A percentile compares a stretch with the other conserved stretches of the same genome.
Conservation (phyloP, 1,284 basidiomycete species). For the Tranzscheliella williamsii region DNA sequence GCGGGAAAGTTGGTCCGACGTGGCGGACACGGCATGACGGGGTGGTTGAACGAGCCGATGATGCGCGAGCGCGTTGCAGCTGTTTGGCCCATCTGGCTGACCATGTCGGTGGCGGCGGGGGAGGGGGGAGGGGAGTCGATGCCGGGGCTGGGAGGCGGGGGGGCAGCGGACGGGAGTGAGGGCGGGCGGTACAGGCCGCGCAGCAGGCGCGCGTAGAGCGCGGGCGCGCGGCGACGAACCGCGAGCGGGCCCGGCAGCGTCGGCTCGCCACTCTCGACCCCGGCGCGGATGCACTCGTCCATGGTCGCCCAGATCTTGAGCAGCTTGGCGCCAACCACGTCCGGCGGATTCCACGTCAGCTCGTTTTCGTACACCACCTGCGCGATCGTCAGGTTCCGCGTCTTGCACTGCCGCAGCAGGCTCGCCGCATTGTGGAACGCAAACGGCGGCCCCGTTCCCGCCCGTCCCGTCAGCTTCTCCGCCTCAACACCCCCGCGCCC, state of each 20-base stretch:
- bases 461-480: conserved; percentile 11
- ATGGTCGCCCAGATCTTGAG: conserved; percentile 80
- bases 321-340: conserved; percentile 49
- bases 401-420: conserved; percentile 75
- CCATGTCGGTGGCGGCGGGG: conserved; percentile 1
- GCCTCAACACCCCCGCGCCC: not conserved
- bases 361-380: conserved; percentile 91
- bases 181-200: conserved; percentile 68
- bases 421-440: conserved; percentile 80
- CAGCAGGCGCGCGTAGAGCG: conserved; percentile 75
- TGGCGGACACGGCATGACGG: conserved; percentile 67
- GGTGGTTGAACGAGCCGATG: conserved; percentile 78
- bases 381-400: conserved; percentile 72
- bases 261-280: conserved; percentile 77
- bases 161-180: conserved; percentile 4
- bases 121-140: conserved; percentile 3
- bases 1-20: conserved; percentile 83
- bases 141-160: conserved; percentile 3
- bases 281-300: conserved; percentile 88
- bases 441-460: conserved; percentile 69
- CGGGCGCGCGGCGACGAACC: conserved; percentile 48
- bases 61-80: conserved; percentile 62
- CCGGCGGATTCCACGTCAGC: conserved; percentile 62
- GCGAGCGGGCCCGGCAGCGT: conserved; percentile 79
- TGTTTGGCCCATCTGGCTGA: not conserved